Conservation (phyloP, 2,329 filamentous ascomycete genomes). For the Bipolaris gigantea region DNA sequence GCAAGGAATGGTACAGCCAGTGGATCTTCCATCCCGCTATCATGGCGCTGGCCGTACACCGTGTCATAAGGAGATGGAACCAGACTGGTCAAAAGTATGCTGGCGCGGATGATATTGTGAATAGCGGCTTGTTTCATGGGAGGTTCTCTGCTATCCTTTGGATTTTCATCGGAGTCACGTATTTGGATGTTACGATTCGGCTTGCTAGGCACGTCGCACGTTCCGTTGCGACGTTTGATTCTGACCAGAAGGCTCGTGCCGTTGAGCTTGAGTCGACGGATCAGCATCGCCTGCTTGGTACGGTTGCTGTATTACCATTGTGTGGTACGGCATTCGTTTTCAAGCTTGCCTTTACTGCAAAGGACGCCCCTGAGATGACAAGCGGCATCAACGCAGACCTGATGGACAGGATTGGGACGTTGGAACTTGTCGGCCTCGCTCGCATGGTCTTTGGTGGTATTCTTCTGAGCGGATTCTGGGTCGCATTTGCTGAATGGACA, state of each 20-base stretch:
- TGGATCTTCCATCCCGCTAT: constrained; percentile 43
- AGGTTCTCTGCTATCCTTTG: constrained; percentile 66
- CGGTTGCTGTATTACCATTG: constrained; percentile 44
- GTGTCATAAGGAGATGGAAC: constrained; percentile 81
- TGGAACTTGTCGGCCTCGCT: constrained; percentile 34
- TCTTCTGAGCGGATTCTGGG: constrained; percentile 32
- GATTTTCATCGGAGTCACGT: constrained; percentile 69
- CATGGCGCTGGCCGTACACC: constrained; percentile 62
- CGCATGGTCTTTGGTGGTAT: constrained; percentile 46
- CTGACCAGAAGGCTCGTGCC: constrained; percentile 10
- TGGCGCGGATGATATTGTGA: constrained; percentile 85
- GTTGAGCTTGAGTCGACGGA: constrained; percentile 31
- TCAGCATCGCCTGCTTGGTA: constrained; percentile 35
- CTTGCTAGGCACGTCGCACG: constrained; percentile 44
- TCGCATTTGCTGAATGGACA: constrained; percentile 35
- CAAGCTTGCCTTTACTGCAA: constrained; percentile 84
- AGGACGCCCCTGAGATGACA: constrained; percentile 81
- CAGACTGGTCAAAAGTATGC: constrained; percentile 97
- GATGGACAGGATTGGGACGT: constrained; percentile 52
- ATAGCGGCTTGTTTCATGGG: constrained; percentile 55
- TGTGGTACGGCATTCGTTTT: constrained; percentile 70
- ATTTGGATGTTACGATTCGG: constrained; percentile 60
- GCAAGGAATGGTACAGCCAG: constrained; percentile 30
- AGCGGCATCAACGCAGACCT: constrained; percentile 45
- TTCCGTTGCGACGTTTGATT: constrained; percentile 29